These are phyloP conservation scores for Taphrina communis DNA, from an alignment of 1,139 yeast genomes.

Conservation along the genomic window DNA sequence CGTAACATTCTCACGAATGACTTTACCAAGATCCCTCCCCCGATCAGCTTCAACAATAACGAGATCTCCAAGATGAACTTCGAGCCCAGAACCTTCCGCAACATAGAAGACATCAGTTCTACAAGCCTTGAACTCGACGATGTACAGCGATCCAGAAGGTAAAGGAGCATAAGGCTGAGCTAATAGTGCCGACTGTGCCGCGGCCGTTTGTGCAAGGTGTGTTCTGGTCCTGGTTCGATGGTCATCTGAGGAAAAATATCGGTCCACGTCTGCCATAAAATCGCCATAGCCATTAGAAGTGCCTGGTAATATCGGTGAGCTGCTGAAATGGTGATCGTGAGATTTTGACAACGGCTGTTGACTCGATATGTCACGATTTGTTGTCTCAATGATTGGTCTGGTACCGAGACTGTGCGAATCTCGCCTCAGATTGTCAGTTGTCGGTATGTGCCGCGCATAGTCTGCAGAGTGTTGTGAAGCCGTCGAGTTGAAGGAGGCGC, in stretches of 20 bases:
- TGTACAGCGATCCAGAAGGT: slow-evolving; percentile 54
- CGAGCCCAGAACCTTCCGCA: slow-evolving; percentile 60
- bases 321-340: background rate
- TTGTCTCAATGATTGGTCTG: background rate
- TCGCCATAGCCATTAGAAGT: background rate
- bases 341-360: background rate
- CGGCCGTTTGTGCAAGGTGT: slow-evolving; percentile 10
- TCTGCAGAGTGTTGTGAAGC: background rate
- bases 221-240: slow-evolving; percentile 36
- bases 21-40: slow-evolving; percentile 86
- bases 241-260: slow-evolving; percentile 40
- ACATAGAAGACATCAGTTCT: slow-evolving; percentile 81
- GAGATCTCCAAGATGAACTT: slow-evolving; percentile 70
- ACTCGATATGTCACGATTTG: background rate
- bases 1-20: slow-evolving; percentile 59
- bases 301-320: background rate
- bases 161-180: slow-evolving; percentile 44
- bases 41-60: slow-evolving; percentile 98
- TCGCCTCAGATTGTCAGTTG: background rate
- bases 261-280: slow-evolving; percentile 41
- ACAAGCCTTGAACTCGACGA: slow-evolving; percentile 86
- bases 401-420: background rate
- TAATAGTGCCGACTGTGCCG: slow-evolving; percentile 15
- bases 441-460: background rate
- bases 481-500: slow-evolving; percentile 24